Base-by-base conservation (phyloP, 1,284 basidiomycete species). In the Microbotryum intermedium region DNA sequence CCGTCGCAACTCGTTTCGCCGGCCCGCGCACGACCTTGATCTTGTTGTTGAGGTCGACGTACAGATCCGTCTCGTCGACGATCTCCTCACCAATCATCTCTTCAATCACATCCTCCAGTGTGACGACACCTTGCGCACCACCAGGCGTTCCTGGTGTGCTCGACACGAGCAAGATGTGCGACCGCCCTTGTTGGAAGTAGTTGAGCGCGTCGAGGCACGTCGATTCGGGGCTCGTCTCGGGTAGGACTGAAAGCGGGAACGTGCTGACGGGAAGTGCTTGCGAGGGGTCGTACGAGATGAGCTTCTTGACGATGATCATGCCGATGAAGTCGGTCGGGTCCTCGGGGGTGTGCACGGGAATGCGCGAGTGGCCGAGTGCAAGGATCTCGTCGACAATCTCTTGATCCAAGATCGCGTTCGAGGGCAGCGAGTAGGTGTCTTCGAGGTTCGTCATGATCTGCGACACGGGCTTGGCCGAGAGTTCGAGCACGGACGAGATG, bases 271-370 rank as follows among this genome's bases (percentile, higher is more conserved):
- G 64, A 46, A 67, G 68, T 2, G 81, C 82, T 72, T 87, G 81
- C 21, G 87, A 82, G 0, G 92, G 90, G 74, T 97, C 92, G 73
- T 97, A 97, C 1, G 83, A 82, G 55, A 97, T 83, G 45, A 98
- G 83, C 86, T 91, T 53, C 84, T 87, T 79, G 85, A 48, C 45
- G 57, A 97, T 82, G 4, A 98, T 79, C 68, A 97, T 82, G 0
- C 94, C 94, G 16, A 88, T 77, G 72, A 95, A 97, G 46, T 88
- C 83, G 16, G 83, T 77, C 2, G 84, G 82, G 56, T 87, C 81
- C 5, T 82, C 83, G 4, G 87, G 81, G 68, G 87, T 84, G 72
- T 97, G 88, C 1, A 98, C 82, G 0, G 94, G 94, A 68, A 97
- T 90, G 26, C 94, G 85, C 2, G 91, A 95, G 74, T 97, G 97